These are phyloP conservation scores for Diaporthe sp. DNA, from an alignment of 2,329 filamentous ascomycete genomes.

Conservation along the genomic window DNA sequence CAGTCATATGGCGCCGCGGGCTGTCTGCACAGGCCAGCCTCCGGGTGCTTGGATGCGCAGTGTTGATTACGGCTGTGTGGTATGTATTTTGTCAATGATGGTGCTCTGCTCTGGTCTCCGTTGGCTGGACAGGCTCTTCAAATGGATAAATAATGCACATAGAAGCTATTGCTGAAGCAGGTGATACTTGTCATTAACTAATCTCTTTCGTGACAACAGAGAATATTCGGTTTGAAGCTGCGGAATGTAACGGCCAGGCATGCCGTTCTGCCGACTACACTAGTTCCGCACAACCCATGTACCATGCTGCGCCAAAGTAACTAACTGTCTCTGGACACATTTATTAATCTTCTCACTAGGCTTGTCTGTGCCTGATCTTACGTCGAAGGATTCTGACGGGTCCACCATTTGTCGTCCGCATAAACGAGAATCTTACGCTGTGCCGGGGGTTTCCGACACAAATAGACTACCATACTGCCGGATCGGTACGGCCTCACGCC, in stretches of 20 bases:
- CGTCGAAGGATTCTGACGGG: slow-evolving; percentile 1
- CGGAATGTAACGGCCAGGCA: not conserved
- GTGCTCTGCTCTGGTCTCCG: not conserved
- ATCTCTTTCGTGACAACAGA: not conserved
- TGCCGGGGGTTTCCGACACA: not conserved
- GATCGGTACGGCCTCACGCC: not conserved
- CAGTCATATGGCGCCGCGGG: not conserved
- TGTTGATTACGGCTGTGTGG: not conserved
- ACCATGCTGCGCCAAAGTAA: not conserved
- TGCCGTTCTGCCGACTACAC: slow-evolving; percentile 3
- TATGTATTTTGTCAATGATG: not conserved
- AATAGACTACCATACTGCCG: not conserved
- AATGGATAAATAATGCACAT: not conserved
- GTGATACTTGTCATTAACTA: not conserved
- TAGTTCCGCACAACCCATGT: not conserved
- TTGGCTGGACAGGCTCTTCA: not conserved
- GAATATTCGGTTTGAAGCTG: not conserved
- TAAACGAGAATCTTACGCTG: not conserved
- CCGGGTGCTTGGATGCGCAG: too few relatives aligned
- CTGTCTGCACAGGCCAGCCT: not conserved
- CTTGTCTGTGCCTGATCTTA: not conserved
- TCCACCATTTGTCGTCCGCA: not conserved
- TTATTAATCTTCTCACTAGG: not conserved
- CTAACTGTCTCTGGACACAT: not conserved
- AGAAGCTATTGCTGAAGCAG: not conserved